phyloP scores from a whole-genome alignment of 2,329 filamentous ascomycete species.

The Neurospora crassa region DNA sequence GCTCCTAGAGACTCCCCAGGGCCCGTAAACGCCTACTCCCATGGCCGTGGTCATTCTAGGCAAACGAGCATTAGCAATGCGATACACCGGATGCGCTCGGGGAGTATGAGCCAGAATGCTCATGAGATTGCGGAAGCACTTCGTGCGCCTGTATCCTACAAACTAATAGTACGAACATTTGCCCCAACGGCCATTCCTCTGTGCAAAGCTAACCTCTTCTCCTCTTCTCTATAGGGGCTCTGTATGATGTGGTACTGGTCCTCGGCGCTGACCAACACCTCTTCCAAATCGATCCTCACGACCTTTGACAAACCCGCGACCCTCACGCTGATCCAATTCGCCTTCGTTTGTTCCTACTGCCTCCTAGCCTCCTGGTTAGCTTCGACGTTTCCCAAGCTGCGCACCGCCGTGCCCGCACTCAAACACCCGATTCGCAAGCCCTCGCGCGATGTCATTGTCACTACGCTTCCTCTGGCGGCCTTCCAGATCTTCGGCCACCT shows the following conservation, averaged over 20 bases:
- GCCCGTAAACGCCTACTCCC: conserved; percentile 23
- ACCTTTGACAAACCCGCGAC: conserved; percentile 86
- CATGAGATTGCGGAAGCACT: conserved; percentile 89
- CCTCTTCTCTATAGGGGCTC: conserved; percentile 48
- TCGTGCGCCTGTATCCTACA: conserved; percentile 80
- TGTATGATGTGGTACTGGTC: conserved; percentile 92
- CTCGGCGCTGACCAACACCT: conserved; percentile 93
- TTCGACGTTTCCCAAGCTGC: conserved; percentile 59
- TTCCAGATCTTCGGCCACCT: conserved; percentile 95
- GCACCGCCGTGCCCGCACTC: conserved; percentile 64
- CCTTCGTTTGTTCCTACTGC: conserved; percentile 83
- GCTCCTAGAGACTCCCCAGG: conserved; percentile 12
- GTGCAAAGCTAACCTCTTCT: conserved; percentile 18
- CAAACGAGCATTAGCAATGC: conserved; percentile 88
- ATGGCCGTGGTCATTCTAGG: conserved; percentile 44
- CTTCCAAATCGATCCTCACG: conserved; percentile 92
- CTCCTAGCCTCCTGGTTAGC: conserved; percentile 70
- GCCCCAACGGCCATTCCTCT: background rate
- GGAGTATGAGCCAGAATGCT: conserved; percentile 84
- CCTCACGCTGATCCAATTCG: conserved; percentile 87
- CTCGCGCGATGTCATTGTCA: conserved; percentile 69
- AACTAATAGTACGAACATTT: conserved; percentile 60
- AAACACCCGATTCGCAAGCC: conserved; percentile 77
- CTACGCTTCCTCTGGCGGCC: conserved; percentile 80
- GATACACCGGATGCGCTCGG: conserved; percentile 71